Percentiles rank a stretch among this genome's conserved stretches.
Evolutionary conservation across 139 green algal genomes (phyloP).

Genomic region (Coccomyxa sp.): DNA sequence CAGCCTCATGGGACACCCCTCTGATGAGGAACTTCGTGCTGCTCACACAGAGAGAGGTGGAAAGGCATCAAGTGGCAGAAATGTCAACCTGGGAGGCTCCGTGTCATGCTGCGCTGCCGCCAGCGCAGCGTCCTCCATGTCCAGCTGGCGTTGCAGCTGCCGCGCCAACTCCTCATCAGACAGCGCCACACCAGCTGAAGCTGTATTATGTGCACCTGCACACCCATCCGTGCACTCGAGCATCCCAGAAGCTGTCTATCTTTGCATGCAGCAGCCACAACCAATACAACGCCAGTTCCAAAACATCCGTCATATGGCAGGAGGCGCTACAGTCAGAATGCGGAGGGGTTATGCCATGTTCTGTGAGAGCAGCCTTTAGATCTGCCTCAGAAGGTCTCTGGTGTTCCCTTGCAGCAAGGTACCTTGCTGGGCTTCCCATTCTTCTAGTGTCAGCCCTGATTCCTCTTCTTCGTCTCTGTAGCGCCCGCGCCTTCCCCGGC

Average conservation of each 20-base stretch:
- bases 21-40: background rate
- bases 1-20: background rate
- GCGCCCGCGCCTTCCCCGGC: conserved; percentile 1
- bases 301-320: no score
- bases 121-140: conserved; percentile 15
- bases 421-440: conserved; percentile 13
- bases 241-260: no score
- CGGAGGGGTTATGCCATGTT: no score
- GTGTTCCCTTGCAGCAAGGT: no score
- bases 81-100: no score
- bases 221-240: no score
- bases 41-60: background rate
- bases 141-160: conserved; percentile 17
- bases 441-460: conserved; percentile 12
- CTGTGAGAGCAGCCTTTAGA: no score
- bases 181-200: background rate
- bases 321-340: no score
- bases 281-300: no score
- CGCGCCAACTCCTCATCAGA: conserved; percentile 14
- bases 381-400: no score
- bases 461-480: conserved; percentile 14
- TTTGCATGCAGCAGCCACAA: no score
- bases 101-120: no score
- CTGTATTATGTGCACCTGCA: background rate
- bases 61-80: background rate